Percentiles rank a stretch among this genome's conserved stretches.
Conservation (phyloP, 306 rosid genomes). For the cucumber (Cucumis sativus) region Cucumber_9930_V3 NC_026657.2:5910001-5910500, state of each 20-base stretch:
- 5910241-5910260: neutral
- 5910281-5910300: neutral
- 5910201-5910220: neutral
- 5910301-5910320: neutral
- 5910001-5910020: conserved; percentile 23
- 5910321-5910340: neutral
- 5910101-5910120: conserved; percentile 54
- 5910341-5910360: neutral
- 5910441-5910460: neutral
- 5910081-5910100: conserved; percentile 35
- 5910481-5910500: neutral
- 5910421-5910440: neutral
- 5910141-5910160: conserved; percentile 66
- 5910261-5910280: neutral
- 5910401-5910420: neutral
- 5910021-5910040: conserved; percentile 50
- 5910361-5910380: neutral
- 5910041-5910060: conserved; percentile 84
- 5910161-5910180: neutral
- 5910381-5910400: neutral
- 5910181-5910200: neutral
- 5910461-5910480: neutral
- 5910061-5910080: conserved; percentile 75
- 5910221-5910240: neutral
- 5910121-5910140: conserved; percentile 48